Evolutionary conservation across 2,329 filamentous ascomycete species (phyloP).

Genomic region (Colletotrichum phormii): DNA sequence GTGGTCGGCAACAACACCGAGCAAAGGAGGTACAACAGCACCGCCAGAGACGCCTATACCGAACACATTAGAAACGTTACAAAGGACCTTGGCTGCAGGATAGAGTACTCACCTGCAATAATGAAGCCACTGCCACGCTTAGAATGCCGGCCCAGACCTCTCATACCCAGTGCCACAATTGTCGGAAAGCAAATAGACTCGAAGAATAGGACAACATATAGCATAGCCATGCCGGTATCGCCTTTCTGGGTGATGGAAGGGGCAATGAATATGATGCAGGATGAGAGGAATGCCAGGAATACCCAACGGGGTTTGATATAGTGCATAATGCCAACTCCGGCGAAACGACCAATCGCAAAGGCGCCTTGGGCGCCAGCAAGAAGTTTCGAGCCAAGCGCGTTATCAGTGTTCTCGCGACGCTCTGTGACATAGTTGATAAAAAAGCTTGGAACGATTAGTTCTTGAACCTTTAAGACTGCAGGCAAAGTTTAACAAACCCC

Average conservation of each 20-base stretch:
- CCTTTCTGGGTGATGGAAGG: constrained; percentile 60
- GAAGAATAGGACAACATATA: constrained; percentile 67
- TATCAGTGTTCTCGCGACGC: constrained; percentile 58
- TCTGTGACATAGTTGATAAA: constrained; percentile 81
- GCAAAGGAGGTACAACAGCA: constrained; percentile 78
- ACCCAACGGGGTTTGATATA: constrained; percentile 41
- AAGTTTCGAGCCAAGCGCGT: constrained; percentile 70
- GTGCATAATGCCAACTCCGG: constrained; percentile 66
- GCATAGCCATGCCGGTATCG: constrained; percentile 64
- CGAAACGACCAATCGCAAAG: constrained; percentile 79
- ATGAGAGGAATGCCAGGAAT: constrained; percentile 60
- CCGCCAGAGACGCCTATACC: constrained; percentile 79
- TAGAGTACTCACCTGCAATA: constrained; percentile 57
- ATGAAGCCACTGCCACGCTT: constrained; percentile 78
- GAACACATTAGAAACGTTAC: constrained; percentile 77
- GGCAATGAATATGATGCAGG: constrained; percentile 64
- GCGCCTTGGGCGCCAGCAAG: constrained; percentile 80
- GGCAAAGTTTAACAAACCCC: constrained; percentile 59
- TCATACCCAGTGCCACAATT: constrained; percentile 68
- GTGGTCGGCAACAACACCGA: constrained; percentile 73
- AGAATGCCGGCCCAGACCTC: constrained; percentile 76
- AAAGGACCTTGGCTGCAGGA: constrained; percentile 46
- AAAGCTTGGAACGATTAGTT: constrained; percentile 78
- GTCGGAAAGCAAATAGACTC: constrained; percentile 70
- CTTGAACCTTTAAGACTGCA: too few relatives aligned